Evolutionary conservation across 805 yeast species (phyloP).

Genomic region (Phaffomyces opuntiae): DNA sequence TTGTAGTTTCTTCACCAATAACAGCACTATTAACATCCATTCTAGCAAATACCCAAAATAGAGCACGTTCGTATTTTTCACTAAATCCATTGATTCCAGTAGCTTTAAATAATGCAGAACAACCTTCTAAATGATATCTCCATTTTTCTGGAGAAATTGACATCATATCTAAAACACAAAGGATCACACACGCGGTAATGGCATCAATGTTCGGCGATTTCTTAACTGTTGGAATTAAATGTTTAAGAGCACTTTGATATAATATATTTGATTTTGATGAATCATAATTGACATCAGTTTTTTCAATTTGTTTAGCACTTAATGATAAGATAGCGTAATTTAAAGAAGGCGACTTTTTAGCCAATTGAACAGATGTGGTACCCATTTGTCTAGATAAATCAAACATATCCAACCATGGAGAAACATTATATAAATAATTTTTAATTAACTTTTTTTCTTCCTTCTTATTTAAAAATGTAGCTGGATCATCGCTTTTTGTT

Average conservation of each 20-base stretch:
- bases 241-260: slow-evolving; percentile 29
- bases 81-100: slow-evolving; percentile 33
- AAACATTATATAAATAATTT: slow-evolving; percentile 31
- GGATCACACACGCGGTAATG: slow-evolving; percentile 32
- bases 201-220: slow-evolving; percentile 23
- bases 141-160: slow-evolving; percentile 31
- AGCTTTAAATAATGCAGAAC: slow-evolving; percentile 31
- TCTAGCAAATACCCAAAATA: slow-evolving; percentile 39
- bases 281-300: slow-evolving; percentile 21
- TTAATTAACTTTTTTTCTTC: slow-evolving; percentile 27
- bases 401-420: slow-evolving; percentile 35
- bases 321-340: slow-evolving; percentile 27
- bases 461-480: slow-evolving; percentile 24
- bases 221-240: slow-evolving; percentile 30
- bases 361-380: slow-evolving; percentile 28
- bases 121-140: slow-evolving; percentile 34
- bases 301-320: slow-evolving; percentile 29
- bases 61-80: slow-evolving; percentile 27
- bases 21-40: slow-evolving; percentile 33
- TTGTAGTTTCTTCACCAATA: slow-evolving; percentile 31
- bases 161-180: slow-evolving; percentile 38
- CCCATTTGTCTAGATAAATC: slow-evolving; percentile 29
- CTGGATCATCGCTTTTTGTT: slow-evolving; percentile 1
- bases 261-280: slow-evolving; percentile 23
- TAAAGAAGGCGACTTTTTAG: slow-evolving; percentile 31